A percentile compares a stretch with the other conserved stretches of the same genome.
These are phyloP conservation scores for Penicillium sp. DNA, from an alignment of 2,329 filamentous ascomycete genomes.

Conservation along the genomic window DNA sequence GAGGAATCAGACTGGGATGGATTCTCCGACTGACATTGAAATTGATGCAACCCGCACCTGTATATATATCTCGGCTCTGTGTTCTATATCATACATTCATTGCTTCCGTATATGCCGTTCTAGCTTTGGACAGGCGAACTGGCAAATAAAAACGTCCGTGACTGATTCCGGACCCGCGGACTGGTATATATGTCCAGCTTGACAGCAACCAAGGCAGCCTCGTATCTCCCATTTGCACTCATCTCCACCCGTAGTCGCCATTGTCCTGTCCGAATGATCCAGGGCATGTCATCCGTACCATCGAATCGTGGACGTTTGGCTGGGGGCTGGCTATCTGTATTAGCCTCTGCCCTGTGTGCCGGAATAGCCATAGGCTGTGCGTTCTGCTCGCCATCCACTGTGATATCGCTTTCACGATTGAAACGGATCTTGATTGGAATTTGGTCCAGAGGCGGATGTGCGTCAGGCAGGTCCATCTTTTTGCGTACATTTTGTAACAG, in stretches of 20 bases:
- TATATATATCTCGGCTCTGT: not conserved
- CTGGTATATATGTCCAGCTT: conserved; percentile 69
- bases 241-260: conserved; percentile 67
- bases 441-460: conserved; percentile 58
- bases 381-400: conserved; percentile 39
- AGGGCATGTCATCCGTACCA: conserved; percentile 42
- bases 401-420: conserved; percentile 48
- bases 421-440: conserved; percentile 63
- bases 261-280: conserved; percentile 65
- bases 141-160: conserved; percentile 59
- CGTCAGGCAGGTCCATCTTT: conserved; percentile 66
- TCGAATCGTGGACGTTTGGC: conserved; percentile 47
- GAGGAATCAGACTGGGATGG: conserved; percentile 44
- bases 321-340: conserved; percentile 11
- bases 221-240: conserved; percentile 48
- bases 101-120: not conserved
- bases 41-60: not conserved
- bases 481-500: conserved; percentile 77
- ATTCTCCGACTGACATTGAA: conserved; percentile 37
- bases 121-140: conserved; percentile 2
- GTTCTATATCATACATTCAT: conserved; percentile 3
- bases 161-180: conserved; percentile 63
- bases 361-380: conserved; percentile 28
- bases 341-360: conserved; percentile 32
- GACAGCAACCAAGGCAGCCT: conserved; percentile 71